Conservation (phyloP, 768 basidiomycete genomes). For the Pisolithus marmoratus region DNA sequence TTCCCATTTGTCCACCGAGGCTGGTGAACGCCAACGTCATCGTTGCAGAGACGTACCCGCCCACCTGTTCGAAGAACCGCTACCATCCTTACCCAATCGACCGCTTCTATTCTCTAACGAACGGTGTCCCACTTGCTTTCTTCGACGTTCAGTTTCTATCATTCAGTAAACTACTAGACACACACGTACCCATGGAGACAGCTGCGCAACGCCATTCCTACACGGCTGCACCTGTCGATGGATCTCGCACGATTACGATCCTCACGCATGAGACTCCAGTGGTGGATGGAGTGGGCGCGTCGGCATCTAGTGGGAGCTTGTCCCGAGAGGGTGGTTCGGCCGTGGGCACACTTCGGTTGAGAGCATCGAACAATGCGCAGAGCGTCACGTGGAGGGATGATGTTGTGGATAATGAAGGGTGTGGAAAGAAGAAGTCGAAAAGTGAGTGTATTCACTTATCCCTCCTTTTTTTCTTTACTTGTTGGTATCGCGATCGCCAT, state of each 20-base stretch:
- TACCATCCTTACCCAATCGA: no score
- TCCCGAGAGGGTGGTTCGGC: conserved; percentile 16
- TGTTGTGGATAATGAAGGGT: conserved; percentile 87
- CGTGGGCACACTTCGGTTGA: conserved; percentile 33
- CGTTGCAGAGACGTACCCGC: no score
- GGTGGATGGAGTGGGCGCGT: conserved; percentile 18
- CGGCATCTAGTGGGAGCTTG: conserved; percentile 1
- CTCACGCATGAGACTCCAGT: conserved; percentile 30
- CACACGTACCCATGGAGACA: conserved; percentile 7
- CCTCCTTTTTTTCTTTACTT: neutral
- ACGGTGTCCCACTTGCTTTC: no score
- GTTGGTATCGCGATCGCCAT: neutral
- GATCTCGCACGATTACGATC: conserved; percentile 51
- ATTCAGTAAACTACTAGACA: neutral
- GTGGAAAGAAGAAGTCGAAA: conserved; percentile 89
- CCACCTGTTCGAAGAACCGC: no score
- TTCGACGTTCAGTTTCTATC: neutral
- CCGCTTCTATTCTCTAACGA: no score
- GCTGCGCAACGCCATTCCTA: conserved; percentile 27
- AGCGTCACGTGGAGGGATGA: conserved; percentile 80
- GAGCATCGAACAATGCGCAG: conserved; percentile 34
- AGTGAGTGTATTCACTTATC: conserved; percentile 46
- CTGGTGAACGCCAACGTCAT: no score
- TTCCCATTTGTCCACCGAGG: no score
- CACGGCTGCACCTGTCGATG: conserved; percentile 42